These are phyloP conservation scores for Hyaloperonospora brassicae DNA, from an alignment of 352 stramenopile genomes.

Conservation along the genomic window DNA sequence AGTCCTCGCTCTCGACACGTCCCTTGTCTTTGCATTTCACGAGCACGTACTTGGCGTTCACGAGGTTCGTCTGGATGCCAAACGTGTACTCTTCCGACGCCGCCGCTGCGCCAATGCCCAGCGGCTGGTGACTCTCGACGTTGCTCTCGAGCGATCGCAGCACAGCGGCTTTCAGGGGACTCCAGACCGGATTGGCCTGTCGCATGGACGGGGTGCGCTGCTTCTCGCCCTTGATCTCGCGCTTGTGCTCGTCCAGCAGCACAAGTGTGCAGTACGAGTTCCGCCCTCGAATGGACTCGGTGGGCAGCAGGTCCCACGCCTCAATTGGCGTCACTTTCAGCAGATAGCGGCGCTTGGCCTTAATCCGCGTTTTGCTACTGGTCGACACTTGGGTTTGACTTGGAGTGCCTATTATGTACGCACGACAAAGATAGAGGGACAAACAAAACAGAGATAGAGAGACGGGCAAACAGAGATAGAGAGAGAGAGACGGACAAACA, in stretches of 20 bases:
- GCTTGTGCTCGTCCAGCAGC: conserved; percentile 74
- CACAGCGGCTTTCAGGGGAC: conserved; percentile 71
- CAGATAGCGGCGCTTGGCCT: conserved; percentile 66
- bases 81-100: conserved; percentile 84
- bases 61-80: conserved; percentile 67
- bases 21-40: conserved; percentile 87
- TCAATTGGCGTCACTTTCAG: conserved; percentile 85
- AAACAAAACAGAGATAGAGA: neutral
- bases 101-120: conserved; percentile 74
- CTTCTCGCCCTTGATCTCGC: conserved; percentile 84
- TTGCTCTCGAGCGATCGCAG: conserved; percentile 70
- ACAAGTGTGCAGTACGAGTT: conserved; percentile 82
- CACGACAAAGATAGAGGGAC: neutral
- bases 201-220: conserved; percentile 67
- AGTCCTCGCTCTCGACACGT: conserved; percentile 72
- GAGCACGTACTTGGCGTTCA: conserved; percentile 71
- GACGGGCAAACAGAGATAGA: neutral
- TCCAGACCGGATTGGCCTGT: conserved; percentile 66
- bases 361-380: conserved; percentile 37
- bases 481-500: neutral
- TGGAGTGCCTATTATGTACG: conserved; percentile 7
- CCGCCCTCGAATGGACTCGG: conserved; percentile 43
- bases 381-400: conserved; percentile 19
- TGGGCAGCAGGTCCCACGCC: conserved; percentile 55
- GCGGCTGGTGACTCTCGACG: conserved; percentile 74